Evolutionary conservation across 2,329 filamentous ascomycete species (phyloP).

Genomic region (Cercospora zeina): DNA sequence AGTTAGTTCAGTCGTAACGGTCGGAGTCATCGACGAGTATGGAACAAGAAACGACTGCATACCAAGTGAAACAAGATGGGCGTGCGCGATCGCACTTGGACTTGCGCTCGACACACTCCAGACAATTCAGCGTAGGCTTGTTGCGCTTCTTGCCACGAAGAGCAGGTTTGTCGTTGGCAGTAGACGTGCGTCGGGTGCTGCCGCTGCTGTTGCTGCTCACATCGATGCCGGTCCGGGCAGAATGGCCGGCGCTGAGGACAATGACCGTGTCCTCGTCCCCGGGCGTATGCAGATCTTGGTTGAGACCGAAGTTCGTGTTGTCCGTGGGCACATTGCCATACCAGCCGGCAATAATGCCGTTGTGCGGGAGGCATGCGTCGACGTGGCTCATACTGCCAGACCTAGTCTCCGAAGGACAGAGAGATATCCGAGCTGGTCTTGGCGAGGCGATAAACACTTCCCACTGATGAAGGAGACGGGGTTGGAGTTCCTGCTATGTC

Average conservation of each 20-base stretch:
- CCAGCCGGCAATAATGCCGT: neutral
- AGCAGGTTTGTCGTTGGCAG: neutral
- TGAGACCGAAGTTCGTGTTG: neutral
- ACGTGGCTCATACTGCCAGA: neutral
- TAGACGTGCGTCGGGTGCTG: neutral
- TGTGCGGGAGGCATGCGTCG: neutral
- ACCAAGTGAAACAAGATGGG: conserved; percentile 45
- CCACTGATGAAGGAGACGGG: neutral
- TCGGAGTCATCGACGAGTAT: neutral
- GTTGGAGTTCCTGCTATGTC: neutral
- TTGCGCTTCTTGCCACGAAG: conserved; percentile 60
- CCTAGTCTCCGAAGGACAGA: neutral
- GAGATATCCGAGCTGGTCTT: neutral
- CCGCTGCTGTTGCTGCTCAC: neutral
- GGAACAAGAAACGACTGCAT: neutral
- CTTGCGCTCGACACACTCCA: conserved; percentile 77
- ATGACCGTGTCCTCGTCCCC: neutral
- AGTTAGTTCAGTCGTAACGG: neutral
- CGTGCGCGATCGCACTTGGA: conserved; percentile 78
- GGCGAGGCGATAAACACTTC: neutral
- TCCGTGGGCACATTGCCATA: neutral
- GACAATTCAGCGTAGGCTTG: conserved; percentile 76
- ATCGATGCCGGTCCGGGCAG: neutral
- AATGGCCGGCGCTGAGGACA: neutral
- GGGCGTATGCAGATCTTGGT: neutral